phyloP scores from a whole-genome alignment of 2,329 filamentous ascomycete genomes.

The Ophiocordyceps unilateralis region DNA sequence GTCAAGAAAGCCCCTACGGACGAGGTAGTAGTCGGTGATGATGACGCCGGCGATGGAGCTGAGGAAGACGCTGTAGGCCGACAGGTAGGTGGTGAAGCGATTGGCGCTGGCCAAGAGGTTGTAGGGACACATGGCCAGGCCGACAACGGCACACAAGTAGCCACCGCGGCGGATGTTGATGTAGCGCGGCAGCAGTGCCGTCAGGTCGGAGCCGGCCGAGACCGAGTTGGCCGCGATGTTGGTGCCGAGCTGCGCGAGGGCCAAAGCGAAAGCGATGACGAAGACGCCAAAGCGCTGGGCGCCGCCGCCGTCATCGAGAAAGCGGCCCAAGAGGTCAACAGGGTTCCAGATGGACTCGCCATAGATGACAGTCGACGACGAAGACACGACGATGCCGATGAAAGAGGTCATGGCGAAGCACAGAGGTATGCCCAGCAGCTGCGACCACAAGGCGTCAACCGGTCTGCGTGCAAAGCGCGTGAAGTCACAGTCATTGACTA shows the following conservation, averaged over 20 bases:
- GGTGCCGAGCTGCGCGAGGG: conserved; percentile 67
- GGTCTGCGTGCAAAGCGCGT: conserved; percentile 66
- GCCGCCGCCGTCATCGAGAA: conserved; percentile 51
- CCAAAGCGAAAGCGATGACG: conserved; percentile 51
- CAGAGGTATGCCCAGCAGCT: conserved; percentile 56
- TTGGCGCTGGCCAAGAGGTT: conserved; percentile 59
- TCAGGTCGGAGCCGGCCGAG: conserved; percentile 69
- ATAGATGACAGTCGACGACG: conserved; percentile 53
- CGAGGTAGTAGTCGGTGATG: conserved; percentile 71
- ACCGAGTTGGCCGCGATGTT: conserved; percentile 81
- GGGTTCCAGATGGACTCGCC: conserved; percentile 56
- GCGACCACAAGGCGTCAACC: conserved; percentile 61
- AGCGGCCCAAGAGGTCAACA: conserved; percentile 45
- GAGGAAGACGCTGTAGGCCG: conserved; percentile 85
- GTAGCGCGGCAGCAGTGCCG: conserved; percentile 61
- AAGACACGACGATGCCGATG: conserved; percentile 65
- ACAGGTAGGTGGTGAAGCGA: conserved; percentile 82
- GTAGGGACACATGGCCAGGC: conserved; percentile 76
- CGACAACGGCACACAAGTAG: conserved; percentile 66
- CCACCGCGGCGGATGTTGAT: conserved; percentile 75
- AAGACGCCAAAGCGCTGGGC: conserved; percentile 60
- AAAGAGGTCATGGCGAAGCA: conserved; percentile 69
- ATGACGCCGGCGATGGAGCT: conserved; percentile 89
- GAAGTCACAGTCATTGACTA: conserved; percentile 72
- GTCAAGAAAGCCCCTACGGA: conserved; percentile 67